Evolutionary conservation across 2,329 filamentous ascomycete genomes (phyloP).

Genomic region (Endoconidiophora laricicola): DNA sequence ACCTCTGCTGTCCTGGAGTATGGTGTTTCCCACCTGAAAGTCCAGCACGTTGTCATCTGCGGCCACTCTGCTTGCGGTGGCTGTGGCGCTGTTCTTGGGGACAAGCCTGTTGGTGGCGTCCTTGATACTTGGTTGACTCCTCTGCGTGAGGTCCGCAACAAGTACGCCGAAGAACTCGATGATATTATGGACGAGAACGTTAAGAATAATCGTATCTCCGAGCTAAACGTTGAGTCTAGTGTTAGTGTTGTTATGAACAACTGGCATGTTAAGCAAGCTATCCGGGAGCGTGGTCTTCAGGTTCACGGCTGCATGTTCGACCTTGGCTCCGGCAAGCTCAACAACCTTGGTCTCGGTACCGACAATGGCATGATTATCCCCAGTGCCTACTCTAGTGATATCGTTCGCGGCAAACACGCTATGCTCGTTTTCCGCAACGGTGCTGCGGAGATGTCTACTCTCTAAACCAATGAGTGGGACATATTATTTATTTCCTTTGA

Average conservation of each 20-base stretch:
- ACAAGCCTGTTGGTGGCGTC: constrained; percentile 32
- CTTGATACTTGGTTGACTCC: constrained; percentile 39
- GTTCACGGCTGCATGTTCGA: constrained; percentile 71
- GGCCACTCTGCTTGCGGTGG: constrained; percentile 54
- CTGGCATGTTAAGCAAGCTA: constrained; percentile 50
- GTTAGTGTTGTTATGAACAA: constrained; percentile 54
- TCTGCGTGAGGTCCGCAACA: constrained; percentile 27
- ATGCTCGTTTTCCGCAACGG: constrained; percentile 32
- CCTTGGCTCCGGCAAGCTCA: constrained; percentile 30
- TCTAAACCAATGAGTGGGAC: constrained; percentile 5
- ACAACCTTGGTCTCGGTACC: constrained; percentile 31
- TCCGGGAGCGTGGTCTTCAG: constrained; percentile 51
- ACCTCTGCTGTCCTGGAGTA: constrained; percentile 63
- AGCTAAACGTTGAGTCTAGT: constrained; percentile 59
- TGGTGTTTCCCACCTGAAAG: constrained; percentile 54
- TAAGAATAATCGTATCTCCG: constrained; percentile 46
- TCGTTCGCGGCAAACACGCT: constrained; percentile 32
- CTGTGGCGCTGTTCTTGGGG: constrained; percentile 39
- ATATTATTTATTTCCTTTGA: neutral
- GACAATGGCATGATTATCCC: constrained; percentile 14
- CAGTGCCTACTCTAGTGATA: constrained; percentile 17
- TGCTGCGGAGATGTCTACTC: constrained; percentile 22
- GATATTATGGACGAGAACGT: constrained; percentile 35
- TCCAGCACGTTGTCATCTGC: constrained; percentile 54
- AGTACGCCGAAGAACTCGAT: constrained; percentile 38